phyloP scores from a whole-genome alignment of 768 basidiomycete genomes.

The Xerocomellus chrysenteron region DNA sequence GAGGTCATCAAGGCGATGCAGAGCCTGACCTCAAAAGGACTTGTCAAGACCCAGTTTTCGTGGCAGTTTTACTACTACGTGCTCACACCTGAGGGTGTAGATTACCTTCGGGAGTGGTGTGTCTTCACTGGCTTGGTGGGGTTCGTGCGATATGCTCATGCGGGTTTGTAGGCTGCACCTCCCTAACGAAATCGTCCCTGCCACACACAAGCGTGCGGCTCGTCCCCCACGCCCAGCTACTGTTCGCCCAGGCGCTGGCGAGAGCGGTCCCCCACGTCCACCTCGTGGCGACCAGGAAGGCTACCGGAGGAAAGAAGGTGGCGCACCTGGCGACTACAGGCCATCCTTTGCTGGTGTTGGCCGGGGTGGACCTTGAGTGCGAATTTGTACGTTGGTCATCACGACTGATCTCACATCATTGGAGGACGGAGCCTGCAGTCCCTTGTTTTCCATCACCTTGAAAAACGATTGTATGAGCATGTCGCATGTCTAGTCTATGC shows the following conservation, averaged over 20 bases:
- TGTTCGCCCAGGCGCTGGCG: slow-evolving; percentile 67
- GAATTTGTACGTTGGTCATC: slow-evolving; percentile 4
- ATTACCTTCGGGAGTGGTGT: slow-evolving; percentile 90
- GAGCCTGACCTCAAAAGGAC: slow-evolving; percentile 71
- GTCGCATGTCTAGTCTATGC: slow-evolving; percentile 30
- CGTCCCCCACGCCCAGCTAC: slow-evolving; percentile 83
- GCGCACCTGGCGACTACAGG: slow-evolving; percentile 85
- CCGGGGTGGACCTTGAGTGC: slow-evolving; percentile 80
- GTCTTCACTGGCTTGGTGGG: slow-evolving; percentile 1
- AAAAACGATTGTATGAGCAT: slow-evolving; percentile 30
- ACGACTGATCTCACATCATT: not conserved
- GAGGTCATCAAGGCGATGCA: slow-evolving; percentile 72
- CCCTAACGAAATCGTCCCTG: slow-evolving; percentile 92
- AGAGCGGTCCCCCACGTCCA: slow-evolving; percentile 80
- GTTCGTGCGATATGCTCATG: not conserved
- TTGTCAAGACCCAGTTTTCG: slow-evolving; percentile 98
- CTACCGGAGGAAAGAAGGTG: slow-evolving; percentile 85
- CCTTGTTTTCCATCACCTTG: not conserved
- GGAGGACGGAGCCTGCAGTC: not conserved
- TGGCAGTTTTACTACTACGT: slow-evolving; percentile 99
- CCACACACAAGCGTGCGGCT: slow-evolving; percentile 95
- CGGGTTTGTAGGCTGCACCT: slow-evolving; percentile 73
- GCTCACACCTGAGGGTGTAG: slow-evolving; percentile 95
- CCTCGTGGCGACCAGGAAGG: slow-evolving; percentile 89
- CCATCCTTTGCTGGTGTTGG: slow-evolving; percentile 89